Conservation (phyloP, 148 eudicot genomes). For the Suaeda aralocaspica region DNA sequence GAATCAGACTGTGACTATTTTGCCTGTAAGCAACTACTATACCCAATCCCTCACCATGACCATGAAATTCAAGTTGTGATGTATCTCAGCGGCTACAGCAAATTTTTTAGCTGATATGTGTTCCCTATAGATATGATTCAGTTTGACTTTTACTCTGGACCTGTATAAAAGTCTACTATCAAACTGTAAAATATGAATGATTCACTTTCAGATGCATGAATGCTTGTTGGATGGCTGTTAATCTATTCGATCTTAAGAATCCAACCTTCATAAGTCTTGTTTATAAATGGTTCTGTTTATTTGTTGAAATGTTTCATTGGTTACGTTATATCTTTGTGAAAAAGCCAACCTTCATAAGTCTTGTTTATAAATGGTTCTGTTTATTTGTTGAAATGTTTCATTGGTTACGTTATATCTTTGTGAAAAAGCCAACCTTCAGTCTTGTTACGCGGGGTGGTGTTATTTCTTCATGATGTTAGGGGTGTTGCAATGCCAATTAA, state of each 20-base stretch:
- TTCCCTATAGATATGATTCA: background rate
- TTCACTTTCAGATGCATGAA: background rate
- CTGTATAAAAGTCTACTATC: background rate
- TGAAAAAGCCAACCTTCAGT: too few species aligned
- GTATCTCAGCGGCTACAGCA: too few species aligned
- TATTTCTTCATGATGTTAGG: background rate
- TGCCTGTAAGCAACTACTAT: slow-evolving; percentile 55
- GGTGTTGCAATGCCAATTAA: background rate
- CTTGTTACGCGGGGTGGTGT: background rate
- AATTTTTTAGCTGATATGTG: background rate
- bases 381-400: too few species aligned
- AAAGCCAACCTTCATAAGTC: background rate
- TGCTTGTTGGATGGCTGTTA: background rate
- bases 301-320: too few species aligned
- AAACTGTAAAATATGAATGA: background rate
- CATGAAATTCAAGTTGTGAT: too few species aligned
- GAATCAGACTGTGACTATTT: slow-evolving; percentile 59
- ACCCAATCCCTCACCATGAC: too few species aligned
- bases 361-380: too few species aligned
- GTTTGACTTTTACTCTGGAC: background rate
- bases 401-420: too few species aligned
- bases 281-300: too few species aligned
- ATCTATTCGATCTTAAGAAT: background rate
- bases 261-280: background rate
- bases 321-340: background rate